Percentiles rank a stretch among this genome's conserved stretches.
Evolutionary conservation across 1,284 basidiomycete species (phyloP).

Genomic region (Ceraceosorus guamensis): DNA sequence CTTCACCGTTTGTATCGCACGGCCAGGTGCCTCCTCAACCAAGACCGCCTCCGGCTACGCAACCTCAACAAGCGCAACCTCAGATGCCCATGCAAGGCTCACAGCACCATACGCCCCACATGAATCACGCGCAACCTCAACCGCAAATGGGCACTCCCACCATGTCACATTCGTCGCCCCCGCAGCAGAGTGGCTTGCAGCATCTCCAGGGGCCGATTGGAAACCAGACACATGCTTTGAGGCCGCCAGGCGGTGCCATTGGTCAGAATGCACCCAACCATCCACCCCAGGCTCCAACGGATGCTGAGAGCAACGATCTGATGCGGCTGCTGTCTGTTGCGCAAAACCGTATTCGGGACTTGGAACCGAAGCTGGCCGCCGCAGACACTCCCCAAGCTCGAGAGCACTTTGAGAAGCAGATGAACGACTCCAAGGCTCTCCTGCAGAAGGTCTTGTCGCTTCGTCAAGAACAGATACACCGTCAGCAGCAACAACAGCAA

Average conservation of each 20-base stretch:
- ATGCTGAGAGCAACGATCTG: not conserved
- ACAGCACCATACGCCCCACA: not conserved
- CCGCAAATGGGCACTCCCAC: not conserved
- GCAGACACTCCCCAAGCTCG: not conserved
- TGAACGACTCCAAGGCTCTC: conserved; percentile 4
- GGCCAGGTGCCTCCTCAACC: conserved; percentile 1
- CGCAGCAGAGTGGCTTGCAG: not conserved
- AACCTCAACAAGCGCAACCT: not conserved
- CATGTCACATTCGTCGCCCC: not conserved
- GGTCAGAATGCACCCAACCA: not conserved
- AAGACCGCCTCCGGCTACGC: not conserved
- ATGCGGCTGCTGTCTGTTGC: not conserved
- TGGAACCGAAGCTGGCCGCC: conserved; percentile 1
- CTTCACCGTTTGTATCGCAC: not conserved
- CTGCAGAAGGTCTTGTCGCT: not conserved
- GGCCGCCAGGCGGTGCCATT: not conserved
- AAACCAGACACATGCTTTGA: not conserved
- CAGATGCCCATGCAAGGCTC: too few species aligned
- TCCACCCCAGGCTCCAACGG: not conserved
- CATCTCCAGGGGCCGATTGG: not conserved
- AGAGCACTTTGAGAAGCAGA: conserved; percentile 6
- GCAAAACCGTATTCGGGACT: not conserved
- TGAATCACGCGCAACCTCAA: not conserved
- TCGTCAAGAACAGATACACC: conserved; percentile 8
- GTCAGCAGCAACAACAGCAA: not conserved